Base-by-base conservation (phyloP, 768 basidiomycete species). In the Boletellus ananas region DNA sequence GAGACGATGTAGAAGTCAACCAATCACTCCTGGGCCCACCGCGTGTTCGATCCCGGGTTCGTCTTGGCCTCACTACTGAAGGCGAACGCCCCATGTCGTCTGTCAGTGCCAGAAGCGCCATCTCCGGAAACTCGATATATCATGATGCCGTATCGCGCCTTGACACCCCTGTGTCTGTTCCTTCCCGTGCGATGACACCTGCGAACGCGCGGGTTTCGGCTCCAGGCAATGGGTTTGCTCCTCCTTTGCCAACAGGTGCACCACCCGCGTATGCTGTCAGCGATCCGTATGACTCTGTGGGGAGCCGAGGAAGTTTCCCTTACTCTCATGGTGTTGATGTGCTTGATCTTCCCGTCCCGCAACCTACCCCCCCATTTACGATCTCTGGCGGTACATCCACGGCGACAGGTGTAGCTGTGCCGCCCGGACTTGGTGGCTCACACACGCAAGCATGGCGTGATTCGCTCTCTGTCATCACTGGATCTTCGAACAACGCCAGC, bases 291-390 rank as follows among this genome's bases (percentile, higher is more conserved):
- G 56, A 61, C 34, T 61, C 62, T 1, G 3, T 62, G n/a, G 61
- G 59, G 3, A 61, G 57, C 11, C 50, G 67, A 37, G 44, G 45
- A 45, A 64, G 59, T 14, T 57, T 63, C 45, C 62, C 58, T 14
- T 63, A 50, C 40, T 60, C 70, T 3, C 62, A 58, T 25, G 61
- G 62, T 10, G 53, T 73, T 8, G 82, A 84, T 53, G 64, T 78
- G 25, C 71, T 84, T 0, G 82, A 84, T 54, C 65, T 73, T 21
- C 82, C 83, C 0, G 82, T 74, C 0, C 87, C 87, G 0, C 67
- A 75, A 7, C 79, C 83, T 7, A 68, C 79, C 4, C 72, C 78
- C 14, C 75, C 77, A 0, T 84, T 86, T 54, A 61, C 71, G 1
- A 62, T 69, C 3, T 68, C 70, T 6, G 70, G 70, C n/a, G 52